Base-by-base conservation (phyloP, 768 basidiomycete species). In the Pleurotus eryngii region DNA sequence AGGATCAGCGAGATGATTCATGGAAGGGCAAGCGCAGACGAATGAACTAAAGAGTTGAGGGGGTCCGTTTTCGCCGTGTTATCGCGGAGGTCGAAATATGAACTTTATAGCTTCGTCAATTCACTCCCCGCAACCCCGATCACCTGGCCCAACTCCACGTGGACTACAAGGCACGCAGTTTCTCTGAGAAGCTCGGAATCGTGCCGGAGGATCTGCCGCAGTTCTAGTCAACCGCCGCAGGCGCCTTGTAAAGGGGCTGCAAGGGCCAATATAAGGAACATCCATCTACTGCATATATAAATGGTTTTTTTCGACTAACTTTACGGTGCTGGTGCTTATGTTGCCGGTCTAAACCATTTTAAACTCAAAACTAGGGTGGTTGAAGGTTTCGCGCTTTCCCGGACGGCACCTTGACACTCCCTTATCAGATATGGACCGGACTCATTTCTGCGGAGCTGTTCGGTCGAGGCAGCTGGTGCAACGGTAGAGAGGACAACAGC, bases 1-100 rank as follows among this genome's bases (percentile, higher is more conserved):
- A 26, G 60, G 59, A 38, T 62, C 61, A 42, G 56, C 51, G 42
- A 61, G 37, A 37, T 57, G 55, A 53, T 61, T 61, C 58, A 61
- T 61, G 17, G 22, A 45, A 39, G 45, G 17, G 42, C 24, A 14
- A 27, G 45, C 42, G 35, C 45, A 46, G 45, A 53, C 20, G 39
- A 56, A 49, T 37, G n/a, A 26, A 39, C 53, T 39, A 56, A 37
- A 45, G 22, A 38, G 40, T 18, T 30, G 11, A 58, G 46, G 38
- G 49, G 22, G 24, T 14, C 39, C 18, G 49, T 38, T 12, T 26
- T 51, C 38, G 49, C 35, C 47, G 42, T 56, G 54, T 45, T 45
- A 53, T 46, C 57, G 57, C 57, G 50, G 57, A 54, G 8, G 20
- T 59, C 43, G 15, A 59, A 53, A 35, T 57, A 54, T 50, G 45